Percentiles rank a stretch among this genome's conserved stretches.
phyloP scores from a whole-genome alignment of 257 asterid species.

The Nicotiana benthamiana region DNA sequence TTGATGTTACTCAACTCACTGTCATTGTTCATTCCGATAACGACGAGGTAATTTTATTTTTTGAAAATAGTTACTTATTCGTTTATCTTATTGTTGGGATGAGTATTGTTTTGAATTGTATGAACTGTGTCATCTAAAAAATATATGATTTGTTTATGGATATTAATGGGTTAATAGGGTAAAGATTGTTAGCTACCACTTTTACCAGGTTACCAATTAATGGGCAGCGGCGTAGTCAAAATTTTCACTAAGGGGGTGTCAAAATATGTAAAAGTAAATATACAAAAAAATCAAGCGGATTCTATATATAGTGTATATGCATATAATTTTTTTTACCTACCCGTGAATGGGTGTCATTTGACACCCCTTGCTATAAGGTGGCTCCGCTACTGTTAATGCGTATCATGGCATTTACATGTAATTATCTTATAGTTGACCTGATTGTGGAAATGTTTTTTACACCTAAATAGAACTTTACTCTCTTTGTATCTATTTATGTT shows the following conservation, averaged over 20 bases:
- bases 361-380: too few relatives aligned
- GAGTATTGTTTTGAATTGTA: background rate
- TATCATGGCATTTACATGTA: background rate
- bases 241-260: too few relatives aligned
- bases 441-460: background rate
- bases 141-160: background rate
- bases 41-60: constrained; percentile 44
- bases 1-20: constrained; percentile 44
- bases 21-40: constrained; percentile 48
- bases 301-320: too few relatives aligned
- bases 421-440: background rate
- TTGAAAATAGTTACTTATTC: background rate
- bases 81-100: background rate
- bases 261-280: too few relatives aligned
- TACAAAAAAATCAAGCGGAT: too few relatives aligned
- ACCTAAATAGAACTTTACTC: background rate
- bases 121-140: background rate
- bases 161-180: background rate
- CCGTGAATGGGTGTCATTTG: too few relatives aligned
- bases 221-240: background rate
- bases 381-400: background rate
- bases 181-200: background rate
- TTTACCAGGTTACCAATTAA: background rate
- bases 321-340: too few relatives aligned
- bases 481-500: background rate